Percentiles rank a stretch among this genome's conserved stretches.
Evolutionary conservation across 2,329 filamentous ascomycete genomes (phyloP).

Genomic region (Microascus cirrosus): DNA sequence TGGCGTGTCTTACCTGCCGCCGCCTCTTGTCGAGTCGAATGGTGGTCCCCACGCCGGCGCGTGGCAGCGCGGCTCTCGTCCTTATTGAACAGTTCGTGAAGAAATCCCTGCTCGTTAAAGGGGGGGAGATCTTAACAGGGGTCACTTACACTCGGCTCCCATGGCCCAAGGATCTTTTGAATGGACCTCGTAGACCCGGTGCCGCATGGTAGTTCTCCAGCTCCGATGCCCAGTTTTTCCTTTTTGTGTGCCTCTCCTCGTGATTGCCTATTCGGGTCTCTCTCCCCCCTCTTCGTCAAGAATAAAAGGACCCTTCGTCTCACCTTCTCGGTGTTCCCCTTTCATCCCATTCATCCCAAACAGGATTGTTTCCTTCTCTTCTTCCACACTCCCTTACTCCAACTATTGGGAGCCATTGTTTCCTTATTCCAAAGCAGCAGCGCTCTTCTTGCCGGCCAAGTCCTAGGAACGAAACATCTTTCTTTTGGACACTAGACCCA

Average conservation of each 20-base stretch:
- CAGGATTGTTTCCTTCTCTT: neutral
- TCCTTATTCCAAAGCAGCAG: neutral
- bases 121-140: too few species aligned
- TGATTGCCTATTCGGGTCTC: neutral
- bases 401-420: too few species aligned
- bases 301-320: conserved; percentile 1
- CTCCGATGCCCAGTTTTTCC: neutral
- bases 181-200: too few species aligned
- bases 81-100: too few species aligned
- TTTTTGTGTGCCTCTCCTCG: neutral
- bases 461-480: neutral
- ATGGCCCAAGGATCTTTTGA: too few species aligned
- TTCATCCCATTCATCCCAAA: neutral
- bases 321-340: neutral
- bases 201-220: too few species aligned
- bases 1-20: conserved; percentile 3
- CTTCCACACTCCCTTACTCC: neutral
- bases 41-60: neutral
- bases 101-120: neutral
- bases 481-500: neutral
- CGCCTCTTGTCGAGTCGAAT: conserved; percentile 3
- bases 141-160: too few species aligned
- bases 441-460: conserved; percentile 4
- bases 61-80: neutral
- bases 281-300: neutral